A percentile compares a stretch with the other conserved stretches of the same genome.
Evolutionary conservation across 768 basidiomycete species (phyloP).

Genomic region (Pleurotus cornucopiae): DNA sequence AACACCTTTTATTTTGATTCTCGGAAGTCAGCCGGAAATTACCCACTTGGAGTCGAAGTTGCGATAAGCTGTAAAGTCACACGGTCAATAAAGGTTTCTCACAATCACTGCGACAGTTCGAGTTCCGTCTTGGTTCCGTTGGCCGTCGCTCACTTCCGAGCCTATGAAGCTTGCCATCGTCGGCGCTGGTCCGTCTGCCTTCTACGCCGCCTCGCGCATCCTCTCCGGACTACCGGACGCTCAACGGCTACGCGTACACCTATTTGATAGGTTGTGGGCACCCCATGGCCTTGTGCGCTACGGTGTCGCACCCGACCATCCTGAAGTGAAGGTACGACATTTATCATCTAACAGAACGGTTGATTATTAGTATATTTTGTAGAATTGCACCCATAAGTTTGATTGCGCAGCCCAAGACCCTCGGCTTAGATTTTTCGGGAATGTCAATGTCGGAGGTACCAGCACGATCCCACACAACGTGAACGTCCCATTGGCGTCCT

Average conservation of each 20-base stretch:
- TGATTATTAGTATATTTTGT: background rate
- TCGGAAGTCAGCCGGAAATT: too few relatives aligned
- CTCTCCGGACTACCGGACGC: slow-evolving; percentile 39
- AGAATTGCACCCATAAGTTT: slow-evolving; percentile 98
- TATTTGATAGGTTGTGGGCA: slow-evolving; percentile 91
- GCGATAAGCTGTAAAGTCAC: too few relatives aligned
- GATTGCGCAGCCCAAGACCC: slow-evolving; percentile 75
- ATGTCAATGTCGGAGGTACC: slow-evolving; percentile 58
- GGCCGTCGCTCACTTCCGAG: too few relatives aligned
- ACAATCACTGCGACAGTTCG: too few relatives aligned
- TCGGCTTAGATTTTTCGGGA: slow-evolving; percentile 88
- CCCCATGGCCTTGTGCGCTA: slow-evolving; percentile 95
- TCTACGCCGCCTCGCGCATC: slow-evolving; percentile 89
- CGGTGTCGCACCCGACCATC: slow-evolving; percentile 97
- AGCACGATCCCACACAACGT: slow-evolving; percentile 45
- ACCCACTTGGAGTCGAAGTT: too few relatives aligned
- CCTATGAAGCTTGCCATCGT: slow-evolving; percentile 78
- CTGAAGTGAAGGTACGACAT: slow-evolving; percentile 83
- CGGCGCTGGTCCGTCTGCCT: slow-evolving; percentile 95
- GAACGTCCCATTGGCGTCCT: slow-evolving; percentile 51
- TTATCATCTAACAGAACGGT: background rate
- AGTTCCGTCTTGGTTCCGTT: too few relatives aligned
- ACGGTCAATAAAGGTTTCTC: too few relatives aligned
- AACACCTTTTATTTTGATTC: too few relatives aligned
- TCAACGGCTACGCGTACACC: slow-evolving; percentile 54